These are phyloP conservation scores for Fusarium sp. DNA, from an alignment of 2,329 filamentous ascomycete species.

Conservation along the genomic window DNA sequence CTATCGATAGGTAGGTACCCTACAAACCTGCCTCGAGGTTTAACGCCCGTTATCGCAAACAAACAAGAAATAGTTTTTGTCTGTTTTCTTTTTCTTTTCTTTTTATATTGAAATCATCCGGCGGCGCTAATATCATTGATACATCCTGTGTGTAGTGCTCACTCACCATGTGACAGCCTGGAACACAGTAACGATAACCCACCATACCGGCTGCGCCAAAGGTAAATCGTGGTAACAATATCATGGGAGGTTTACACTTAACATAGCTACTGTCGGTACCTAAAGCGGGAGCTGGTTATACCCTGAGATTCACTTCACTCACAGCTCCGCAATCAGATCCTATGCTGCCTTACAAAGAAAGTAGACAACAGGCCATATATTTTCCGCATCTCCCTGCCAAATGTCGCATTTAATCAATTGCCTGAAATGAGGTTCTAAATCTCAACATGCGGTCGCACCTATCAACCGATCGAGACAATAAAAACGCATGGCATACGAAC, in stretches of 20 bases:
- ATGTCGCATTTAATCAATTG: slow-evolving; percentile 15
- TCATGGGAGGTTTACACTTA: slow-evolving; percentile 14
- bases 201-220: neutral
- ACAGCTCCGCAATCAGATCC: no score
- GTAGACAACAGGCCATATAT: slow-evolving; percentile 29
- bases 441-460: slow-evolving; percentile 17
- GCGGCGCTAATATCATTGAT: no score
- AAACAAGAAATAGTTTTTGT: no score
- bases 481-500: slow-evolving; percentile 20
- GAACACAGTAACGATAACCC: neutral
- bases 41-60: neutral
- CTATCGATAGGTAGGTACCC: no score
- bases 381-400: slow-evolving; percentile 22
- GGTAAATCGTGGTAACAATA: slow-evolving; percentile 1
- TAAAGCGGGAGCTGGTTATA: neutral
- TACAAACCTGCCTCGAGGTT: neutral
- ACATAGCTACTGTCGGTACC: neutral
- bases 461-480: slow-evolving; percentile 13
- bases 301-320: slow-evolving; percentile 7
- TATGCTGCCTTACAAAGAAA: slow-evolving; percentile 10
- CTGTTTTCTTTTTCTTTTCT: no score
- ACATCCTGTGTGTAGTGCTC: no score
- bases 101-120: no score
- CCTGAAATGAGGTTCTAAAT: slow-evolving; percentile 7
- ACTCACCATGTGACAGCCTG: neutral